Evolutionary conservation across 225 moss, liverwort and hornwort genomes (phyloP), one percentile per base, ranked within the genome.

Genomic region (Ulota crispa): DNA sequence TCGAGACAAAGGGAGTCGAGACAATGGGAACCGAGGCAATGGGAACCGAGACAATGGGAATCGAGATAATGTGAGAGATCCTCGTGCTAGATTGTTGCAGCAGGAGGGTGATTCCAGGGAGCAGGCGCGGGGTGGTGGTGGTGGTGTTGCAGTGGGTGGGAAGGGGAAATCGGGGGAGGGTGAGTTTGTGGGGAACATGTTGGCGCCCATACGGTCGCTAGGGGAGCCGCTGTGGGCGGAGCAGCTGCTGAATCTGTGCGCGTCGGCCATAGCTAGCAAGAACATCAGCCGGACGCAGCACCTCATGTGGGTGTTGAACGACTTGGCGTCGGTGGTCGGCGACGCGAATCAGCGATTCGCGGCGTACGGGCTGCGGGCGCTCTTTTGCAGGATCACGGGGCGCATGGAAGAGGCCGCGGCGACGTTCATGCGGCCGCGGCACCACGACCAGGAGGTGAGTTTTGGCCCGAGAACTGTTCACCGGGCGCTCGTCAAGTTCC

Each of bases 271-370:
- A 20, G 91, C 91, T 6, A 92, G 92, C 80, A 77, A 91, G 75
- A 95, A 95, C 54, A 75, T 94, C 57, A 94, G 89, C 60, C 91
- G 95, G 70, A 95, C 92, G 37, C 92, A 94, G 80, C 94, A 95
- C 79, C 88, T 95, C 5, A 95, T 95, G 95, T 95, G 94, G 94
- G 94, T 94, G 60, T 75, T 95, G 89, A 95, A 95, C 80, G 95
- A 95, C 68, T 86, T 95, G 65, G 91, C 88, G 41, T 92, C 88
- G 27, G 83, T 92, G 5, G 84, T 81, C 34, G 95, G 95, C 27
- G 95, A 95, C 50, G 92, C 87, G 37, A 95, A 95, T 66, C 92
- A 95, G 77, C 79, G 95, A 43, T 75, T 92, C 10, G 95, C 95
- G 39, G 92, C 93, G 31, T 89, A 94, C 57, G 95, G 95, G 11